phyloP scores from a whole-genome alignment of 164 flowering plant genomes.

The Liquidambar formosana region DNA sequence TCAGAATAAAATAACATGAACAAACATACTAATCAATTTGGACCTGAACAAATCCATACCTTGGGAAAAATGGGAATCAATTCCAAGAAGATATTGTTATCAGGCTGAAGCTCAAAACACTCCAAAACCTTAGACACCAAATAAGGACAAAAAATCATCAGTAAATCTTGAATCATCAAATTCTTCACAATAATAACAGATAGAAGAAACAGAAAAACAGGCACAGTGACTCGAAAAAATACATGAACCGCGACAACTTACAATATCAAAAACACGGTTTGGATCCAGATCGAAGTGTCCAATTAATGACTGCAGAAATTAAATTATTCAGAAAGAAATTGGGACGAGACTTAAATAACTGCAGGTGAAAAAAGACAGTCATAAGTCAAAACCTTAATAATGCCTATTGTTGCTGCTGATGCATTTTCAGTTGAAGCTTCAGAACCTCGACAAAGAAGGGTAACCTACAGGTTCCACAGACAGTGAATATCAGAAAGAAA shows the following conservation, averaged over 20 bases:
- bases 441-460: constrained; percentile 80
- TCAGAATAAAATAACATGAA: not conserved
- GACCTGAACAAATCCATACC: constrained; percentile 41
- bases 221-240: not conserved
- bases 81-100: constrained; percentile 65
- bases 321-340: not conserved
- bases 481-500: constrained; percentile 11
- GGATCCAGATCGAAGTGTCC: constrained; percentile 99
- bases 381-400: constrained; percentile 70
- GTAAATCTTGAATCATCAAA: not conserved
- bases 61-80: constrained; percentile 94
- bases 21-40: not conserved
- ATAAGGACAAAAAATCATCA: not conserved
- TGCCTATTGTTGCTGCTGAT: constrained; percentile 75
- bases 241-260: constrained; percentile 44
- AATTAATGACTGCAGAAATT: constrained; percentile 79
- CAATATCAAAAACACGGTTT: constrained; percentile 98
- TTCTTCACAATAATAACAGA: not conserved
- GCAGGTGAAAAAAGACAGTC: no score
- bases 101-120: constrained; percentile 91
- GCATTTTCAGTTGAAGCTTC: constrained; percentile 48
- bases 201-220: not conserved
- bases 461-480: constrained; percentile 53
- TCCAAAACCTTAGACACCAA: constrained; percentile 74
- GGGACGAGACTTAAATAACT: constrained; percentile 3